Percentiles rank a stretch among this genome's conserved stretches.
These are phyloP conservation scores for Stachybotrys echinatus DNA, from an alignment of 2,329 filamentous ascomycete genomes.

Conservation along the genomic window DNA sequence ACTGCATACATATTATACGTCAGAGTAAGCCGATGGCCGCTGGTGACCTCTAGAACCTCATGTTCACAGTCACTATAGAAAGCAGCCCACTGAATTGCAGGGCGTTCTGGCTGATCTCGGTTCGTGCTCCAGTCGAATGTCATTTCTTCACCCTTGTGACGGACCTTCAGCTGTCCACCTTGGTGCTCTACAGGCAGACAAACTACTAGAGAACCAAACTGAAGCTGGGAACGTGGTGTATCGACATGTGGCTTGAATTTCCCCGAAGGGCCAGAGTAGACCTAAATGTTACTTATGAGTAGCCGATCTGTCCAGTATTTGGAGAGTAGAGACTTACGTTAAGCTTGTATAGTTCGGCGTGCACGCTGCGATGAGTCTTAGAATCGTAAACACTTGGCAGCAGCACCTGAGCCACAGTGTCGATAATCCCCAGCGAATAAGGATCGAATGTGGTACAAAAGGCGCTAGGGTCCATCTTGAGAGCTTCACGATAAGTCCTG, in stretches of 20 bases:
- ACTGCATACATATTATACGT: slow-evolving; percentile 59
- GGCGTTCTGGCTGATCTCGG: not conserved
- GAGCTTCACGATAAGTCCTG: slow-evolving; percentile 46
- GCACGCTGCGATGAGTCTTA: slow-evolving; percentile 28
- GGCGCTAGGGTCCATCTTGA: slow-evolving; percentile 37
- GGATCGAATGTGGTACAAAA: slow-evolving; percentile 49
- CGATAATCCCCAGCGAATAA: slow-evolving; percentile 45
- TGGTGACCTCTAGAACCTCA: slow-evolving; percentile 41
- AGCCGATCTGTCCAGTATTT: not conserved
- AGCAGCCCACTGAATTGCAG: slow-evolving; percentile 43
- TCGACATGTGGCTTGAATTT: slow-evolving; percentile 48
- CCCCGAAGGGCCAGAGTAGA: slow-evolving; percentile 46
- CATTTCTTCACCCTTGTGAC: slow-evolving; percentile 28
- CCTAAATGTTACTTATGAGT: slow-evolving; percentile 21
- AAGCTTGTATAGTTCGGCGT: slow-evolving; percentile 52
- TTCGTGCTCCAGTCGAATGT: slow-evolving; percentile 34
- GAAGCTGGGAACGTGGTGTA: slow-evolving; percentile 39
- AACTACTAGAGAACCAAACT: slow-evolving; percentile 51
- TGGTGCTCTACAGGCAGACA: slow-evolving; percentile 32
- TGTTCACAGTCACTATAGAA: slow-evolving; percentile 51
- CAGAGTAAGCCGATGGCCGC: slow-evolving; percentile 49
- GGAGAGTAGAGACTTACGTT: slow-evolving; percentile 32
- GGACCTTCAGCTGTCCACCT: slow-evolving; percentile 38
- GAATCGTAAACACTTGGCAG: slow-evolving; percentile 19
- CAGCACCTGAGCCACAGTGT: slow-evolving; percentile 40